Conservation (phyloP, 2,329 filamentous ascomycete species). For the Neurospora crassa region DNA sequence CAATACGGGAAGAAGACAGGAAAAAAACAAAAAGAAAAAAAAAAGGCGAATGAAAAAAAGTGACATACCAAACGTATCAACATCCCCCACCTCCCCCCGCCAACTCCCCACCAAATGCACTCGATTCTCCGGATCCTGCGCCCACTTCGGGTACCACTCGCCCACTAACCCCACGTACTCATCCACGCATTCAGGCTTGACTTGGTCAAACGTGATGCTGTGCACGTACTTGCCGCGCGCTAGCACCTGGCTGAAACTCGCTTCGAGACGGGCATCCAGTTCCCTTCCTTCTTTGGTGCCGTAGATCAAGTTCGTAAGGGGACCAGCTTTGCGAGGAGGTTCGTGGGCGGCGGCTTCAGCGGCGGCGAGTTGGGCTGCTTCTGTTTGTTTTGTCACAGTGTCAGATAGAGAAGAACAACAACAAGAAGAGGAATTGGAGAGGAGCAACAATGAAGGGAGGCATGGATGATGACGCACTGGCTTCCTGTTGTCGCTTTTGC, state of each 20-base stretch:
- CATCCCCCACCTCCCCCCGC: constrained; percentile 95
- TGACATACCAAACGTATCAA: constrained; percentile 70
- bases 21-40: no score
- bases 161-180: constrained; percentile 89
- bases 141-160: constrained; percentile 86
- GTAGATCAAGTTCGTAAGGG: constrained; percentile 84
- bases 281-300: constrained; percentile 92
- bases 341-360: constrained; percentile 48
- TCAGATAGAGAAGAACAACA: background rate
- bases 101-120: constrained; percentile 96
- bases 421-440: background rate
- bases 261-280: constrained; percentile 90
- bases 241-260: constrained; percentile 89
- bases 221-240: constrained; percentile 97
- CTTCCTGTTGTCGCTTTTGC: constrained; percentile 73
- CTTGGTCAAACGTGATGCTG: constrained; percentile 92
- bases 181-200: constrained; percentile 90
- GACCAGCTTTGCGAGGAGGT: constrained; percentile 56
- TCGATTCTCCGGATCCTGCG: constrained; percentile 75
- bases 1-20: no score
- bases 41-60: no score
- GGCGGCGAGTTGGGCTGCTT: constrained; percentile 23
- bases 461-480: constrained; percentile 53
- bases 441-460: constrained; percentile 16
- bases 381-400: background rate